Conservation (phyloP, 805 yeast genomes). For the Ogataea methylovora region DNA sequence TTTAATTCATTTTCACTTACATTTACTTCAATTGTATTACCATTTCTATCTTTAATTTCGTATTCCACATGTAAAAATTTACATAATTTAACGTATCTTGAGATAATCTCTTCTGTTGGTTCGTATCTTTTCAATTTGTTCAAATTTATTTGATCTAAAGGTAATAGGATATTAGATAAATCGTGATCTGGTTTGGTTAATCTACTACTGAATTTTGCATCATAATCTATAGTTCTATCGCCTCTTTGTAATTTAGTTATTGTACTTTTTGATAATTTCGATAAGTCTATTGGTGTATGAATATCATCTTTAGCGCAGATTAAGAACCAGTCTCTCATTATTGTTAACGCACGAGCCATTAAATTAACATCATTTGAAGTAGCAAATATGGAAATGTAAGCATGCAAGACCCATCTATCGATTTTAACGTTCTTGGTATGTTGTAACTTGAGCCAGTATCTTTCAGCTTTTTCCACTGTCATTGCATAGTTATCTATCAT, state of each 20-base stretch:
- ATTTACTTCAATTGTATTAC: no score
- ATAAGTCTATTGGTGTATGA: slow-evolving; percentile 4
- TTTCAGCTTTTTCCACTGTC: slow-evolving; percentile 14
- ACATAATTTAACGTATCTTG: slow-evolving; percentile 13
- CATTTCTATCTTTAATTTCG: no score
- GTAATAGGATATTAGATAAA: slow-evolving; percentile 5
- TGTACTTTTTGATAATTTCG: neutral
- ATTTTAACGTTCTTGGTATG: slow-evolving; percentile 6
- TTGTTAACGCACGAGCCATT: slow-evolving; percentile 16
- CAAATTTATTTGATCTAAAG: slow-evolving; percentile 11
- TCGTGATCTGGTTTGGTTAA: slow-evolving; percentile 3
- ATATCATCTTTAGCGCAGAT: slow-evolving; percentile 17
- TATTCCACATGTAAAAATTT: no score
- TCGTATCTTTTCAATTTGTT: slow-evolving; percentile 14
- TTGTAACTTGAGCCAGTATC: slow-evolving; percentile 14
- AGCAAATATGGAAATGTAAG: slow-evolving; percentile 18
- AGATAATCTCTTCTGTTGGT: slow-evolving; percentile 12
- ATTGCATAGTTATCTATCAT: slow-evolving; percentile 7
- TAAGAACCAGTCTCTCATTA: slow-evolving; percentile 21
- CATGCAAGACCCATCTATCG: slow-evolving; percentile 15
- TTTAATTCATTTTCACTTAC: no score
- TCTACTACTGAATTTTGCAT: no score
- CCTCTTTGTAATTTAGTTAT: neutral
- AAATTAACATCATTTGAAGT: slow-evolving; percentile 19
- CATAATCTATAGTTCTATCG: slow-evolving; percentile 4